Conservation (phyloP, 164 flowering plant genomes). For the Malania oleifera region DNA sequence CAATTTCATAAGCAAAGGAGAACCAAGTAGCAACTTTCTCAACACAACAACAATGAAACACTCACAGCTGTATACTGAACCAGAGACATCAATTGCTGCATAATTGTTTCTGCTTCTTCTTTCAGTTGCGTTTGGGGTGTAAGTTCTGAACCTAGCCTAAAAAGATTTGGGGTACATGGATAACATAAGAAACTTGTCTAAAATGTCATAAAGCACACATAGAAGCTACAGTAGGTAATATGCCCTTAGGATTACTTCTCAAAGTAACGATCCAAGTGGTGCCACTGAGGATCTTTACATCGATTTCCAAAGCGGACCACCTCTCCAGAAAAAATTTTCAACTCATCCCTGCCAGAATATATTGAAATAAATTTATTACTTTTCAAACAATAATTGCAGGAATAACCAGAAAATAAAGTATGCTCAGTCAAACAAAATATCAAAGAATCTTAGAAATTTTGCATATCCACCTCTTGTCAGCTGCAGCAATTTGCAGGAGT, state of each 20-base stretch:
- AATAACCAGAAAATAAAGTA: not conserved
- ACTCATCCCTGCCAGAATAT: conserved; percentile 60
- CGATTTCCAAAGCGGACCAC: conserved; percentile 93
- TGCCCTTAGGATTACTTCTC: conserved; percentile 48
- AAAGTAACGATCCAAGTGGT: conserved; percentile 79
- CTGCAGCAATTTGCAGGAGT: conserved; percentile 71
- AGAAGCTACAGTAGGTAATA: conserved; percentile 8
- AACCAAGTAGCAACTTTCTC: not conserved
- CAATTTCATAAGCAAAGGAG: not conserved
- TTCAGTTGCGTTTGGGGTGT: conserved; percentile 54
- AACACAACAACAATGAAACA: conserved; percentile 9
- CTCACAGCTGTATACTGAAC: conserved; percentile 89
- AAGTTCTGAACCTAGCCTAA: conserved; percentile 60
- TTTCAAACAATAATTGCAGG: not conserved
- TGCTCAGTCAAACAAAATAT: not conserved
- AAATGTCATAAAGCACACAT: conserved; percentile 5
- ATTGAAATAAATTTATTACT: not conserved
- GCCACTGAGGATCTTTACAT: conserved; percentile 96
- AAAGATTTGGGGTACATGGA: not conserved
- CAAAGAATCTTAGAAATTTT: not conserved
- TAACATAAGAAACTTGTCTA: conserved; percentile 1
- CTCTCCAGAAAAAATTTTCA: conserved; percentile 72
- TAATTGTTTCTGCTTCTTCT: conserved; percentile 62
- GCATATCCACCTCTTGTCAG: conserved; percentile 72
- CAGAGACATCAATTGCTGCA: conserved; percentile 62